These are phyloP conservation scores for Trichoderma sp. DNA, from an alignment of 2,329 filamentous ascomycete species.

Conservation along the genomic window DNA sequence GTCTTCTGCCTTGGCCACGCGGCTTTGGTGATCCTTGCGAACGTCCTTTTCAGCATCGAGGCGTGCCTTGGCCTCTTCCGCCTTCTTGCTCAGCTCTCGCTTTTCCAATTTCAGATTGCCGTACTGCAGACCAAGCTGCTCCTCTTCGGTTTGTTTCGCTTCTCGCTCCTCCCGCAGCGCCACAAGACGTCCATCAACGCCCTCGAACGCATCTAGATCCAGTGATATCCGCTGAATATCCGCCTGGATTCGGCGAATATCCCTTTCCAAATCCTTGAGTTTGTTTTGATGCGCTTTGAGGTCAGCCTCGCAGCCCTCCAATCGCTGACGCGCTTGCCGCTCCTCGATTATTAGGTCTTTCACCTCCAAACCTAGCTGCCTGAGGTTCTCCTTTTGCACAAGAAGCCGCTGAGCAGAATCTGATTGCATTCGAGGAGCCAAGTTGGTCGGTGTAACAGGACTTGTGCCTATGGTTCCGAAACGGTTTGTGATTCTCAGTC, in stretches of 20 bases:
- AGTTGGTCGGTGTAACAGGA: slow-evolving; percentile 45
- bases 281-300: slow-evolving; percentile 42
- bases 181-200: slow-evolving; percentile 65
- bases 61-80: slow-evolving; percentile 40
- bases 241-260: slow-evolving; percentile 59
- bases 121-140: slow-evolving; percentile 54
- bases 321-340: slow-evolving; percentile 45
- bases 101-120: slow-evolving; percentile 51
- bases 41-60: slow-evolving; percentile 35
- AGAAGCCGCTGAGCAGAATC: slow-evolving; percentile 67
- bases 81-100: slow-evolving; percentile 44
- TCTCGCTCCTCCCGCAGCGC: slow-evolving; percentile 56
- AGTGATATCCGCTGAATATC: slow-evolving; percentile 50
- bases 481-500: slow-evolving; percentile 53
- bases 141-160: slow-evolving; percentile 48
- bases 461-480: slow-evolving; percentile 42
- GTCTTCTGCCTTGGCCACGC: slow-evolving; percentile 53
- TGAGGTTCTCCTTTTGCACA: slow-evolving; percentile 47
- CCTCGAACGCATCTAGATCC: slow-evolving; percentile 64
- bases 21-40: slow-evolving; percentile 42
- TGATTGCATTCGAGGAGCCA: slow-evolving; percentile 72
- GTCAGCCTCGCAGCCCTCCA: slow-evolving; percentile 47
- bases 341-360: slow-evolving; percentile 49
- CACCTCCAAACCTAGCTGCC: slow-evolving; percentile 55
- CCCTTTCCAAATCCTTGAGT: slow-evolving; percentile 46